A percentile compares a stretch with the other conserved stretches of the same genome.
Evolutionary conservation across 495 filamentous ascomycete species (phyloP).

Genomic region (Trichoderma asperelloides): DNA sequence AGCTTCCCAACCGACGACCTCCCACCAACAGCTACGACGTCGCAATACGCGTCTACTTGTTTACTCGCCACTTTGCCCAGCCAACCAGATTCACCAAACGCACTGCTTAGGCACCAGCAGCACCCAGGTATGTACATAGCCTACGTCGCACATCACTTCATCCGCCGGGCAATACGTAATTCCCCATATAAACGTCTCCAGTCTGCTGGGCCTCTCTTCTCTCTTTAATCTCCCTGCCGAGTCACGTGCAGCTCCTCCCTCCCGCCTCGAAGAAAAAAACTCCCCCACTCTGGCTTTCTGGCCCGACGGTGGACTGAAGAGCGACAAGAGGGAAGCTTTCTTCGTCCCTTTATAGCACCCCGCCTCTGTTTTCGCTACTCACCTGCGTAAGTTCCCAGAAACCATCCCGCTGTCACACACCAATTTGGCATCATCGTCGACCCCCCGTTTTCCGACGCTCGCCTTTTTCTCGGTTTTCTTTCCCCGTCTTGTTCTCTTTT

Average conservation of each 20-base stretch:
- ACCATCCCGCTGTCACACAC: slow-evolving; percentile 7
- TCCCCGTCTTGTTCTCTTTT: background rate
- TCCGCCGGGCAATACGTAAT: slow-evolving; percentile 1
- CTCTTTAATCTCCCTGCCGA: background rate
- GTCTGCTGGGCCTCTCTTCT: background rate
- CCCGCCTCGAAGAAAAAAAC: background rate
- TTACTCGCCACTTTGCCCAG: too few species aligned
- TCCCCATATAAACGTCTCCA: background rate
- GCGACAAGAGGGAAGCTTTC: background rate
- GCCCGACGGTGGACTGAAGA: background rate
- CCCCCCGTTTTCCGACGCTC: background rate
- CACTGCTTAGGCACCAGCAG: too few species aligned
- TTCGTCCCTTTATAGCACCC: slow-evolving; percentile 3
- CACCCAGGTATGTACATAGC: too few species aligned
- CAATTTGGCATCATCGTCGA: background rate
- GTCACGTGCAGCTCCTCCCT: slow-evolving; percentile 5
- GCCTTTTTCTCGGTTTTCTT: background rate
- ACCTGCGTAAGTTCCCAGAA: background rate
- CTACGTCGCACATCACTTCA: too few species aligned
- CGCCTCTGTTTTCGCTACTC: background rate
- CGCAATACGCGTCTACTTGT: too few species aligned
- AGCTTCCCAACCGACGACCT: too few species aligned
- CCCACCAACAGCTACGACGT: too few species aligned
- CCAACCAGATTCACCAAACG: too few species aligned
- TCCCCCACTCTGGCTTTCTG: background rate